Evolutionary conservation across 2,329 filamentous ascomycete species (phyloP).

Genomic region (Colletotrichum navitas): DNA sequence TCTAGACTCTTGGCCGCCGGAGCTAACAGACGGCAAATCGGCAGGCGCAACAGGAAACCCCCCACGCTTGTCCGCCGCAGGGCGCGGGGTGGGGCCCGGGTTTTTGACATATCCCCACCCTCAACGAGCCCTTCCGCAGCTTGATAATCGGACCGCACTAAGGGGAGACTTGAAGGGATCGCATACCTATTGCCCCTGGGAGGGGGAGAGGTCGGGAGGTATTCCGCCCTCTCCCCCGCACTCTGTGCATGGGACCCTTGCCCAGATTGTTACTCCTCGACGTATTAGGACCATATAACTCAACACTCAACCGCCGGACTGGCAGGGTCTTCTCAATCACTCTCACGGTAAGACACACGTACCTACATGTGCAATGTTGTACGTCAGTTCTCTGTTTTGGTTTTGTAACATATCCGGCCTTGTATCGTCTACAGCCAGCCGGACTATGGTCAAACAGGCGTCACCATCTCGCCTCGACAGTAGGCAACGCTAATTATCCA

Average conservation of each 20-base stretch:
- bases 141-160: no score
- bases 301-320: background rate
- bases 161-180: background rate
- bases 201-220: no score
- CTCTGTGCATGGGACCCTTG: background rate
- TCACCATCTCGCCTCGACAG: background rate
- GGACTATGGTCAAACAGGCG: background rate
- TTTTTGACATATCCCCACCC: constrained; percentile 9
- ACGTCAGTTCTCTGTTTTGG: constrained; percentile 8
- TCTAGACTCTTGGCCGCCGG: constrained; percentile 8
- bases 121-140: background rate
- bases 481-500: constrained; percentile 4
- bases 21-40: background rate
- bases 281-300: background rate
- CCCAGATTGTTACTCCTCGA: background rate
- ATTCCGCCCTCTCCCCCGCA: background rate
- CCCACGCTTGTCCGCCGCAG: constrained; percentile 20
- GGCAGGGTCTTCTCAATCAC: background rate
- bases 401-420: background rate
- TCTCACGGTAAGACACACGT: background rate
- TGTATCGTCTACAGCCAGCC: background rate
- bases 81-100: constrained; percentile 22
- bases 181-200: no score
- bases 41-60: background rate
- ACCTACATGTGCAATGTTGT: background rate